A percentile compares a stretch with the other conserved stretches of the same genome.
Conservation (phyloP, 352 stramenopile species). For the Pythium rhizo-oryzae region DNA sequence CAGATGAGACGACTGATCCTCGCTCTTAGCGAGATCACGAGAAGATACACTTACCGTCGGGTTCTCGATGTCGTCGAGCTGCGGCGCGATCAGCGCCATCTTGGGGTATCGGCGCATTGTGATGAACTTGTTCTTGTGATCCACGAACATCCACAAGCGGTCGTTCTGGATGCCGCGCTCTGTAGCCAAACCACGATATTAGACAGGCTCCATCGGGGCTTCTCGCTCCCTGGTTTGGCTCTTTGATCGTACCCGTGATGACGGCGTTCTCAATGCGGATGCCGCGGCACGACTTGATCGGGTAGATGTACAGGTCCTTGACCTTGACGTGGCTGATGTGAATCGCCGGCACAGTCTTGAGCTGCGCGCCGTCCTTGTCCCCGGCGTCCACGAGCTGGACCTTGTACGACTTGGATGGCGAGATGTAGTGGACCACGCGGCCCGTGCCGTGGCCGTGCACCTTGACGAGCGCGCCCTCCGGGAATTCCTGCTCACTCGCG, state of each 20-base stretch:
- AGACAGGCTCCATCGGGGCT: no score
- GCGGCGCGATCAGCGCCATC: slow-evolving; percentile 64
- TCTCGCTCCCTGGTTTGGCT: no score
- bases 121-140: slow-evolving; percentile 68
- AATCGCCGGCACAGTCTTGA: slow-evolving; percentile 23
- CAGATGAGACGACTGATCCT: no score
- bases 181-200: slow-evolving; percentile 13
- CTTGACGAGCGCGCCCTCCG: slow-evolving; percentile 23
- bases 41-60: slow-evolving; percentile 32
- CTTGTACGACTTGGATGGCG: slow-evolving; percentile 83
- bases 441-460: slow-evolving; percentile 20
- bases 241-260: slow-evolving; percentile 44
- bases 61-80: slow-evolving; percentile 49
- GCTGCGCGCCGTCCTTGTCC: slow-evolving; percentile 29
- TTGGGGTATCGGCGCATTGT: slow-evolving; percentile 67
- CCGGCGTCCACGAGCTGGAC: slow-evolving; percentile 43
- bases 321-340: slow-evolving; percentile 27
- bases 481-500: slow-evolving; percentile 25
- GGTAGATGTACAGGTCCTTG: slow-evolving; percentile 72
- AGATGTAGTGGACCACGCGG: slow-evolving; percentile 56
- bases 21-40: background rate
- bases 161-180: slow-evolving; percentile 67
- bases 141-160: slow-evolving; percentile 78
- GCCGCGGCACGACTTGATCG: slow-evolving; percentile 82
- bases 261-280: slow-evolving; percentile 48